These are phyloP conservation scores for Vaucheria bursata DNA, from an alignment of 352 stramenopile genomes.

Conservation along the genomic window DNA sequence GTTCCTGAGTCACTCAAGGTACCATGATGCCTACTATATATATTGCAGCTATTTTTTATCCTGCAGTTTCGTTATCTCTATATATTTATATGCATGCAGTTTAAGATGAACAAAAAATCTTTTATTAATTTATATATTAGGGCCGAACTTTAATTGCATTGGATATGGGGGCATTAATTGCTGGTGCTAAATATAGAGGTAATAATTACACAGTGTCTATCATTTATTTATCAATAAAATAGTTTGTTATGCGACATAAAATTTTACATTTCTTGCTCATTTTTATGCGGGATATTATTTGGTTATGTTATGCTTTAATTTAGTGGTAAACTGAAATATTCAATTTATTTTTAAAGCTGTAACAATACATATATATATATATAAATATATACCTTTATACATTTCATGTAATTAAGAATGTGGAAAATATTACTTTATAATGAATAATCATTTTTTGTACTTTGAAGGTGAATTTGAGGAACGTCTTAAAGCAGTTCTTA, in stretches of 20 bases:
- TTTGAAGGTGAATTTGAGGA: conserved; percentile 84
- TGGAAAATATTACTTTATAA: no score
- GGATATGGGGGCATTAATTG: conserved; percentile 87
- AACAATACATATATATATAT: no score
- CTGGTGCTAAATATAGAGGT: conserved; percentile 76
- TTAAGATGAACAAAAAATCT: background rate
- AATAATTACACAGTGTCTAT: background rate
- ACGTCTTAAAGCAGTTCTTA: conserved; percentile 68
- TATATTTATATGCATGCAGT: background rate
- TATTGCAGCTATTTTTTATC: background rate
- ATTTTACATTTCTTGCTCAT: no score
- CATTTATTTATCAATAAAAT: no score
- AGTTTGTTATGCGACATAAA: no score
- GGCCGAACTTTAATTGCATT: conserved; percentile 79
- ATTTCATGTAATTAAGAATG: no score
- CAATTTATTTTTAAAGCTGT: no score
- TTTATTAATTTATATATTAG: background rate
- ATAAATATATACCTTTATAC: no score
- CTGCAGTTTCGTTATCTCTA: background rate
- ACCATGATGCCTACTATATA: conserved; percentile 48
- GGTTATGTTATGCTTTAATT: no score
- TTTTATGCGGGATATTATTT: no score
- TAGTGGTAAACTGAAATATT: no score
- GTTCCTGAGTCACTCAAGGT: conserved; percentile 84
- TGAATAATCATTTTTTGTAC: background rate